Conservation (phyloP, 768 basidiomycete genomes). For the Auriscalpium microsporum region DNA sequence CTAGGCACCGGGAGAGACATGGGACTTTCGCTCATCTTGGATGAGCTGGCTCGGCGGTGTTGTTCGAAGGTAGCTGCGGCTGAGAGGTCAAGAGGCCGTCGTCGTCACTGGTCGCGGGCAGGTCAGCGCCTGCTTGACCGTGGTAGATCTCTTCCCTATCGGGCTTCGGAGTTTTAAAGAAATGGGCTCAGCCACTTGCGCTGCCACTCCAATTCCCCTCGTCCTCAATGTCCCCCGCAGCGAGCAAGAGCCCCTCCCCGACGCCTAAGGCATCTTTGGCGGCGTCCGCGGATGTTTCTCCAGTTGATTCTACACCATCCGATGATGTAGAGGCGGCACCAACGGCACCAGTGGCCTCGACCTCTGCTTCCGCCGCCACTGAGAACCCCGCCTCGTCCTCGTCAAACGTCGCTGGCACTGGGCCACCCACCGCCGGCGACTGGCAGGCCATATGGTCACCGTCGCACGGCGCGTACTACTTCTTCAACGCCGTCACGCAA, state of each 20-base stretch:
- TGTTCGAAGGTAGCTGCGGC: background rate
- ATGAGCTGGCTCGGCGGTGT: slow-evolving; percentile 15
- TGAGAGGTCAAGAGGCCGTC: background rate
- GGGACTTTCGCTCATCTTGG: slow-evolving; percentile 11
- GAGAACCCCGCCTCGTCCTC: background rate
- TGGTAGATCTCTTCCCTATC: background rate
- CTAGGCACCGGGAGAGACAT: slow-evolving; percentile 16
- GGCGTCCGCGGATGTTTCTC: background rate
- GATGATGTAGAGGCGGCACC: background rate
- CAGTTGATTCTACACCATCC: background rate
- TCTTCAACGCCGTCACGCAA: slow-evolving; percentile 65
- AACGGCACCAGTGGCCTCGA: background rate
- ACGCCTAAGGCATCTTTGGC: background rate
- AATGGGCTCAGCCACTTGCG: background rate
- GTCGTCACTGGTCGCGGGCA: background rate
- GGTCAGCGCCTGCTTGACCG: background rate
- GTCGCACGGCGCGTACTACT: slow-evolving; percentile 76
- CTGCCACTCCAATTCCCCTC: background rate
- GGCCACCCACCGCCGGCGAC: slow-evolving; percentile 17
- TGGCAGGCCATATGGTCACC: slow-evolving; percentile 84
- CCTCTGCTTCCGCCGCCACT: background rate
- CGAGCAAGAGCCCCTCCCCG: slow-evolving; percentile 2
- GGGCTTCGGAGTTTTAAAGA: background rate
- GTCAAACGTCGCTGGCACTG: slow-evolving; percentile 7
- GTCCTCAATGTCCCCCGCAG: slow-evolving; percentile 5